Conservation (phyloP, 23 red algal species). For the Pyropia yezoensis region DNA sequence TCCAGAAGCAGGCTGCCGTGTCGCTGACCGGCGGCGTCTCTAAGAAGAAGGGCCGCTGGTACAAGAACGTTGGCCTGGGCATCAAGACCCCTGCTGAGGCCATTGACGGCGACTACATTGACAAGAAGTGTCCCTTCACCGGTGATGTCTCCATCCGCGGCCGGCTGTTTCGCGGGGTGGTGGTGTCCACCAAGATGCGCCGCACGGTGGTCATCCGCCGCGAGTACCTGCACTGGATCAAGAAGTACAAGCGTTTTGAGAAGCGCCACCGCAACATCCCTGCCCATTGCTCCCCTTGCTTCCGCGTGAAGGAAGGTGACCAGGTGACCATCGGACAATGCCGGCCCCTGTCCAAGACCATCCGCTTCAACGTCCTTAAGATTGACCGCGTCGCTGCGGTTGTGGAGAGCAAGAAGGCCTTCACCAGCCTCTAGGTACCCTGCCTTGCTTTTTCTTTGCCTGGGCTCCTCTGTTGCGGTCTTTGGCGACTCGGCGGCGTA, state of each 20-base stretch:
- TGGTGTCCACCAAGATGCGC: slow-evolving; percentile 98
- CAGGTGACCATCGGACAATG: slow-evolving; percentile 96
- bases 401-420: slow-evolving; percentile 91
- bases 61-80: slow-evolving; percentile 91
- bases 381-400: slow-evolving; percentile 76
- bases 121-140: slow-evolving; percentile 99
- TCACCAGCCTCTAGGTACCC: slow-evolving; percentile 63
- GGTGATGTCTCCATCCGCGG: slow-evolving; percentile 96
- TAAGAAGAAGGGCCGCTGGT: slow-evolving; percentile 87
- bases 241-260: slow-evolving; percentile 98
- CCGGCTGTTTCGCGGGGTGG: slow-evolving; percentile 81
- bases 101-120: slow-evolving; percentile 86
- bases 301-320: slow-evolving; percentile 94
- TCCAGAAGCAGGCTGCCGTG: slow-evolving; percentile 96
- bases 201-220: slow-evolving; percentile 92
- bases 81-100: slow-evolving; percentile 98
- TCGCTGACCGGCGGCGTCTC: slow-evolving; percentile 65
- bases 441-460: slow-evolving; percentile 11
- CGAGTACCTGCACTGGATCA: slow-evolving; percentile 96
- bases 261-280: slow-evolving; percentile 98
- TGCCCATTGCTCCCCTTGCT: slow-evolving; percentile 81
- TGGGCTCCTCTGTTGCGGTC: no score
- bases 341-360: slow-evolving; percentile 90
- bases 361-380: slow-evolving; percentile 90
- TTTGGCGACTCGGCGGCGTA: no score